These are phyloP conservation scores for Casuarina glauca DNA, from an alignment of 306 rosid species.

Conservation along the genomic window DNA sequence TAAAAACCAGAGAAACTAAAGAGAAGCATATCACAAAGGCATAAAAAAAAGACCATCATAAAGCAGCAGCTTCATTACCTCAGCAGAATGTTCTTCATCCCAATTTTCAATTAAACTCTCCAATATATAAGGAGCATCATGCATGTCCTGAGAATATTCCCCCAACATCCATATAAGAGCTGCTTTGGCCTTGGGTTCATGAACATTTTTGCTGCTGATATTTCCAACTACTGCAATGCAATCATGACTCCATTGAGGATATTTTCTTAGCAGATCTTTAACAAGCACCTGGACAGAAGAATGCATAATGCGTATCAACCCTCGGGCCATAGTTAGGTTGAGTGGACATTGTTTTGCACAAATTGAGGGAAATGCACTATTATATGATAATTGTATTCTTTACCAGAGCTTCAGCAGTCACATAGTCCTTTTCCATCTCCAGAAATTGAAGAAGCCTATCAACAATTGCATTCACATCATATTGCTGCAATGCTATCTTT, in stretches of 20 bases:
- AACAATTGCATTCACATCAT: conserved; percentile 98
- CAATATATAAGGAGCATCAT: conserved; percentile 88
- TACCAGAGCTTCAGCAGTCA: conserved; percentile 99
- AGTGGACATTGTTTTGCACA: conserved; percentile 19
- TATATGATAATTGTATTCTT: conserved; percentile 28
- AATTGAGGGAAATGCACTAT: conserved; percentile 18
- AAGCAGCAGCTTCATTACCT: conserved; percentile 46
- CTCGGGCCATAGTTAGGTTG: conserved; percentile 15
- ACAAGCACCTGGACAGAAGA: conserved; percentile 80
- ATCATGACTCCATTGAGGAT: conserved; percentile 99
- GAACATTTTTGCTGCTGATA: conserved; percentile 96
- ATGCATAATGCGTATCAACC: conserved; percentile 32
- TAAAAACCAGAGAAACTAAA: background rate
- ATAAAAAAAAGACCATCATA: background rate
- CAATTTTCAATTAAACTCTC: conserved; percentile 88
- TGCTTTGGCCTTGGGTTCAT: conserved; percentile 98
- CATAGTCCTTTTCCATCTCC: conserved; percentile 99
- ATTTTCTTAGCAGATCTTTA: conserved; percentile 90
- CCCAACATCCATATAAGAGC: conserved; percentile 99
- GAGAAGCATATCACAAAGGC: background rate
- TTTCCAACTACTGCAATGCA: conserved; percentile 99
- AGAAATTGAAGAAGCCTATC: conserved; percentile 98
- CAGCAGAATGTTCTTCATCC: conserved; percentile 96
- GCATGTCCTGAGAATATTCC: conserved; percentile 97
- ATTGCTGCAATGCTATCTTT: conserved; percentile 96